Evolutionary conservation across 2,329 filamentous ascomycete species (phyloP).

Genomic region (Fusarium sp.): DNA sequence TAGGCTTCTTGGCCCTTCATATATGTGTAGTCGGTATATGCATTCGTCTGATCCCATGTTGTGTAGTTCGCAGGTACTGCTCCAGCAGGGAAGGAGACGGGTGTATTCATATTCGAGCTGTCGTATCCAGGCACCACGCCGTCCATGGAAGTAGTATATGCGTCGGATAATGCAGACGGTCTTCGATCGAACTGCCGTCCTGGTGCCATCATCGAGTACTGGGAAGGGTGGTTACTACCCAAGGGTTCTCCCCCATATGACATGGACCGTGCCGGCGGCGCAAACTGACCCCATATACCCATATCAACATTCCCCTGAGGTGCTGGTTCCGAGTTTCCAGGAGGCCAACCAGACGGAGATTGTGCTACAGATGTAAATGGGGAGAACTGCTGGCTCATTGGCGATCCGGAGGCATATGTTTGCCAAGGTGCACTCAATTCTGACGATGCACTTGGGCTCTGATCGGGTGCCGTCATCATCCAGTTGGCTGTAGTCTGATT

Average conservation of each 20-base stretch:
- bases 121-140: conserved; percentile 53
- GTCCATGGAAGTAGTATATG: conserved; percentile 57
- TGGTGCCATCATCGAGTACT: conserved; percentile 56
- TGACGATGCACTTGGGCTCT: conserved; percentile 55
- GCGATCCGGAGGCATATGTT: conserved; percentile 61
- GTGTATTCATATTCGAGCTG: conserved; percentile 47
- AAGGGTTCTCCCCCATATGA: conserved; percentile 60
- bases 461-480: conserved; percentile 57
- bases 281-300: conserved; percentile 56
- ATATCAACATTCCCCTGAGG: conserved; percentile 56
- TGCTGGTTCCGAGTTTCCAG: conserved; percentile 51
- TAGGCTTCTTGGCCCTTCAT: conserved; percentile 53
- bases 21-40: conserved; percentile 48
- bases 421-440: conserved; percentile 61
- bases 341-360: conserved; percentile 56
- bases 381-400: conserved; percentile 62
- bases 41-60: conserved; percentile 59
- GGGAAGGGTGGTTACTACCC: conserved; percentile 49
- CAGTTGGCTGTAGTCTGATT: conserved; percentile 56
- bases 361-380: conserved; percentile 59
- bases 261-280: conserved; percentile 58
- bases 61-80: conserved; percentile 54
- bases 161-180: conserved; percentile 54
- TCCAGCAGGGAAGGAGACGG: conserved; percentile 53
- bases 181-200: conserved; percentile 58